phyloP scores from a whole-genome alignment of 2,329 filamentous ascomycete genomes.

The Sporothrix protearum region DNA sequence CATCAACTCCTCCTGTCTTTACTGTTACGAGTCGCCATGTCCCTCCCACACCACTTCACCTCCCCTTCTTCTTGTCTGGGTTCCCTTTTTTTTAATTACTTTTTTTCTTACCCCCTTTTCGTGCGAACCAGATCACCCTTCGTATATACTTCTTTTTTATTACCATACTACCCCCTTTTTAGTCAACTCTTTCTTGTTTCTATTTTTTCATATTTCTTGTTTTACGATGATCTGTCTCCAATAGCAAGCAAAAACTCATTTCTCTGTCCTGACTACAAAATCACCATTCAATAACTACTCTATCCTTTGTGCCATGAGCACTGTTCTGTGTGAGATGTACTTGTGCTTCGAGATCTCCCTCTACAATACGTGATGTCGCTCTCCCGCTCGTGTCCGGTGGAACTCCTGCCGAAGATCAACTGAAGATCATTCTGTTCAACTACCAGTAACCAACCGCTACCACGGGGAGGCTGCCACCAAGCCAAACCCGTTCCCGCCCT shows the following conservation, averaged over 20 bases:
- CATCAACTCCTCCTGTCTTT: neutral
- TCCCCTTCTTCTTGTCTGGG: neutral
- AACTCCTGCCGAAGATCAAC: too few species aligned
- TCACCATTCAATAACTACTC: neutral
- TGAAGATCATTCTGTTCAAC: neutral
- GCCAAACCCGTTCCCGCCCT: too few species aligned
- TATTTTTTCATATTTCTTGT: neutral
- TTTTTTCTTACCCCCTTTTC: neutral
- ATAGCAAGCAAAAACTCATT: neutral
- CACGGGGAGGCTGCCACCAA: too few species aligned
- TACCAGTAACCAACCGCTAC: too few species aligned
- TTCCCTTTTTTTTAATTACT: constrained; percentile 12
- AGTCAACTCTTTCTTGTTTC: neutral
- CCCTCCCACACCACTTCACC: neutral
- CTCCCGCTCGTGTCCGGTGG: too few species aligned
- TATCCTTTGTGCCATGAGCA: neutral
- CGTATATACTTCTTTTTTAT: constrained; percentile 2
- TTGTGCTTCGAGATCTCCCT: too few species aligned
- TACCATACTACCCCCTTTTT: constrained; percentile 11
- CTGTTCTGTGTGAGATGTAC: neutral
- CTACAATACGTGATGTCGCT: too few species aligned
- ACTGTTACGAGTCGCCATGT: constrained; percentile 4
- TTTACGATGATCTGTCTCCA: neutral
- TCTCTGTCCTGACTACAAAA: neutral
- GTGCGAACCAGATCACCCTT: constrained; percentile 7